Conservation (phyloP, 225 moss, liverwort and hornwort species). For the Pleurozium schreberi region DNA sequence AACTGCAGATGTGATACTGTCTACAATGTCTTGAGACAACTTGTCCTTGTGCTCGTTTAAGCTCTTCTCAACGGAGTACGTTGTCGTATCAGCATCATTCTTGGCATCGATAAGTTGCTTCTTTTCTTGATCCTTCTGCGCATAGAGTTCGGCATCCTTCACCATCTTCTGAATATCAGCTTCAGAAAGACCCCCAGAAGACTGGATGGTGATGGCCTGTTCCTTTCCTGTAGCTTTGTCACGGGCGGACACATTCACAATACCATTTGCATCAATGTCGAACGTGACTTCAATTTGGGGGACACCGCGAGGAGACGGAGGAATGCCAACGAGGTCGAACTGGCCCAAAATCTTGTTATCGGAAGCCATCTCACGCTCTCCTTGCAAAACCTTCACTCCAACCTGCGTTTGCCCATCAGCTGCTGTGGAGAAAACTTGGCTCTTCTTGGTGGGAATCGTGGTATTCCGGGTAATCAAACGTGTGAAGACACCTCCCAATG, state of each 20-base stretch:
- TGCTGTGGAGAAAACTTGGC: slow-evolving; percentile 84
- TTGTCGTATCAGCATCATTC: slow-evolving; percentile 72
- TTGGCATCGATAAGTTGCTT: slow-evolving; percentile 77
- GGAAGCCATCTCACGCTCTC: slow-evolving; percentile 84
- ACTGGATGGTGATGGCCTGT: slow-evolving; percentile 84
- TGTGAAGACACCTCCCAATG: slow-evolving; percentile 83
- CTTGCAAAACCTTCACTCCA: slow-evolving; percentile 89
- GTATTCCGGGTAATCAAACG: slow-evolving; percentile 82
- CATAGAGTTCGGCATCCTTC: slow-evolving; percentile 70
- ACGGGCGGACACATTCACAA: slow-evolving; percentile 77
- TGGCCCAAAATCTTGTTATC: slow-evolving; percentile 82
- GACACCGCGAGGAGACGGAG: slow-evolving; percentile 70
- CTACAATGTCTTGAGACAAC: slow-evolving; percentile 57
- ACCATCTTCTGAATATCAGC: slow-evolving; percentile 87
- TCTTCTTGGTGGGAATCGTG: slow-evolving; percentile 96
- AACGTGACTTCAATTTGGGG: slow-evolving; percentile 94
- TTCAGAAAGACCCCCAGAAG: slow-evolving; percentile 82
- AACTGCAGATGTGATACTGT: slow-evolving; percentile 27
- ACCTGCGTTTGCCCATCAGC: slow-evolving; percentile 83
- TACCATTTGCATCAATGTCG: slow-evolving; percentile 88
- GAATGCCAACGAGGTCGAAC: slow-evolving; percentile 85
- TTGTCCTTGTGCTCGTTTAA: slow-evolving; percentile 72
- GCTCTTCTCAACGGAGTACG: slow-evolving; percentile 66
- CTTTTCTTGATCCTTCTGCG: slow-evolving; percentile 80
- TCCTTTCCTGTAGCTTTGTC: slow-evolving; percentile 91